These are phyloP conservation scores for Vicia sativa DNA, from an alignment of 306 rosid genomes.

Conservation along the genomic window DNA sequence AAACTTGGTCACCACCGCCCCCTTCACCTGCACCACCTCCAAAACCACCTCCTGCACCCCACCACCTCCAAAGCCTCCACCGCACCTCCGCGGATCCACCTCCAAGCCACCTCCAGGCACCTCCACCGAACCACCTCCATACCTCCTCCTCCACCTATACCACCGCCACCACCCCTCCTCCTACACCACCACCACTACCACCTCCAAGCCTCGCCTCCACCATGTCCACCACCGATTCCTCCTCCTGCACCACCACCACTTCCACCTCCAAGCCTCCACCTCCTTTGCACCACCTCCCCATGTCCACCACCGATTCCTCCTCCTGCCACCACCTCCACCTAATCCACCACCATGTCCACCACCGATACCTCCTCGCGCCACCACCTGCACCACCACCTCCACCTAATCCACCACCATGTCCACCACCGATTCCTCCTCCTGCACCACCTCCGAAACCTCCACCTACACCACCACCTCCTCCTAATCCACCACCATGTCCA, in stretches of 20 bases:
- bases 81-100: slow-evolving; percentile 10
- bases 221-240: slow-evolving; percentile 40
- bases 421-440: neutral
- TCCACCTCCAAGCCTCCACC: too few relatives aligned
- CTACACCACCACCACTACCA: neutral
- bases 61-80: slow-evolving; percentile 17
- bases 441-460: neutral
- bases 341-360: neutral
- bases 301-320: slow-evolving; percentile 32
- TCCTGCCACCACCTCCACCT: slow-evolving; percentile 18
- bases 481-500: neutral
- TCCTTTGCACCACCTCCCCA: too few relatives aligned
- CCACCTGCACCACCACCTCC: slow-evolving; percentile 21
- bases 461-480: slow-evolving; percentile 40
- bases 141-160: slow-evolving; percentile 35
- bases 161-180: slow-evolving; percentile 3
- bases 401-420: neutral
- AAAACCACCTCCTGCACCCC: slow-evolving; percentile 28
- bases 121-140: slow-evolving; percentile 29
- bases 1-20: neutral
- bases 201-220: neutral
- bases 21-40: slow-evolving; percentile 8
- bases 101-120: slow-evolving; percentile 32
- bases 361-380: neutral
- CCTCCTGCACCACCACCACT: neutral